These are phyloP conservation scores for Spergularia azorica DNA, from an alignment of 179 eudicot genomes.

Conservation along the genomic window DNA sequence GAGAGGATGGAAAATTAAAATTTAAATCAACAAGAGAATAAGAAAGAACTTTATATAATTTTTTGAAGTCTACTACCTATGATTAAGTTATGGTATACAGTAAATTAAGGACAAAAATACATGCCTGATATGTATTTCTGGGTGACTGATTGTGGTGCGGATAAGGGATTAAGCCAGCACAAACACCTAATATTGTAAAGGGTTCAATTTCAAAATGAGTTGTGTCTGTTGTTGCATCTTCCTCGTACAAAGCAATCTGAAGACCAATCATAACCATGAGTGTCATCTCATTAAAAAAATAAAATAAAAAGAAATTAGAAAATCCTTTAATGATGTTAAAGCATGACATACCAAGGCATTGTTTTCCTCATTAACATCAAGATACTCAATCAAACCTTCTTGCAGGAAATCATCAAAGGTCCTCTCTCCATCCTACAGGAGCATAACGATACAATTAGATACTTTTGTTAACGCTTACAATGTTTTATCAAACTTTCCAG, in stretches of 20 bases:
- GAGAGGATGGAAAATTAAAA: constrained; percentile 1
- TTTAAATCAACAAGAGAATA: not conserved
- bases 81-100: constrained; percentile 3
- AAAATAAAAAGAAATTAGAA: not conserved
- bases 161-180: constrained; percentile 92
- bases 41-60: not conserved
- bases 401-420: constrained; percentile 74
- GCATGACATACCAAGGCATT: constrained; percentile 77
- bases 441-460: constrained; percentile 4
- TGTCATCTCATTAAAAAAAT: not conserved
- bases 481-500: not conserved
- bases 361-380: constrained; percentile 99
- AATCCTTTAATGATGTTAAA: not conserved
- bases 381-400: constrained; percentile 95
- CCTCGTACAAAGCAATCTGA: constrained; percentile 90
- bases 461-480: not conserved
- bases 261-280: constrained; percentile 19
- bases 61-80: not conserved
- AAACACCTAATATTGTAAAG: constrained; percentile 85
- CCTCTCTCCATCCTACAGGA: constrained; percentile 80
- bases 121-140: constrained; percentile 95
- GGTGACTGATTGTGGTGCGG: constrained; percentile 99
- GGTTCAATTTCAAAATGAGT: constrained; percentile 99
- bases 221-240: constrained; percentile 63
- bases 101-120: not conserved